Evolutionary conservation across 225 moss, liverwort and hornwort genomes (phyloP).

Genomic region (Pseudoscleropodium purum): DNA sequence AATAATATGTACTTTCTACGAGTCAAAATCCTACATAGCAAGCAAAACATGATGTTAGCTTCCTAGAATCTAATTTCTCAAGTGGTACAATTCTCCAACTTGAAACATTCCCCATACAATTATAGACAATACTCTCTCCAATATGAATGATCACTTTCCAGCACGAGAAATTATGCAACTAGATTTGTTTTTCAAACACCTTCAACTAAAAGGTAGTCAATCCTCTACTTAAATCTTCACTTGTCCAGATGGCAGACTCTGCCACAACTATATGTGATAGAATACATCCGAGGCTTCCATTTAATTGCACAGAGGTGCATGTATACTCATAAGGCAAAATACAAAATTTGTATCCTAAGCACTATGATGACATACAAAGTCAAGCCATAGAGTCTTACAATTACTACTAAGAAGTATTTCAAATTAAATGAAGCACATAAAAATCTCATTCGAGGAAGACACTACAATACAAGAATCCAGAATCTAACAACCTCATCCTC

Average conservation of each 20-base stretch:
- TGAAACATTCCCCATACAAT: not conserved
- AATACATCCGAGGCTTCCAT: not conserved
- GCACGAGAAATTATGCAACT: not conserved
- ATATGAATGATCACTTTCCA: not conserved
- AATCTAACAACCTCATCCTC: not conserved
- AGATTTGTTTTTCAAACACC: not conserved
- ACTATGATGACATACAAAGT: not conserved
- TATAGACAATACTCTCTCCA: not conserved
- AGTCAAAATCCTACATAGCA: not conserved
- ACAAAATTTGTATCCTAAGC: not conserved
- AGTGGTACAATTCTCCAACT: not conserved
- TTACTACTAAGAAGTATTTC: not conserved
- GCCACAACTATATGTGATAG: not conserved
- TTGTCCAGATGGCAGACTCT: not conserved
- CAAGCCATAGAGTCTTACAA: not conserved
- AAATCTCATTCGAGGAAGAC: not conserved
- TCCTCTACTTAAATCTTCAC: not conserved
- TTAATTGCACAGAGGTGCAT: not conserved
- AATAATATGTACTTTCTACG: not conserved
- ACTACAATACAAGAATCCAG: not conserved
- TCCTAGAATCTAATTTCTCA: not conserved
- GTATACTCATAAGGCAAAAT: not conserved
- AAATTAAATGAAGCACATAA: not conserved
- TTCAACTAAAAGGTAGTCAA: not conserved
- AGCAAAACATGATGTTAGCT: not conserved